Evolutionary conservation across 2,329 filamentous ascomycete genomes (phyloP).

Genomic region (Domatiomyces catenatus): DNA sequence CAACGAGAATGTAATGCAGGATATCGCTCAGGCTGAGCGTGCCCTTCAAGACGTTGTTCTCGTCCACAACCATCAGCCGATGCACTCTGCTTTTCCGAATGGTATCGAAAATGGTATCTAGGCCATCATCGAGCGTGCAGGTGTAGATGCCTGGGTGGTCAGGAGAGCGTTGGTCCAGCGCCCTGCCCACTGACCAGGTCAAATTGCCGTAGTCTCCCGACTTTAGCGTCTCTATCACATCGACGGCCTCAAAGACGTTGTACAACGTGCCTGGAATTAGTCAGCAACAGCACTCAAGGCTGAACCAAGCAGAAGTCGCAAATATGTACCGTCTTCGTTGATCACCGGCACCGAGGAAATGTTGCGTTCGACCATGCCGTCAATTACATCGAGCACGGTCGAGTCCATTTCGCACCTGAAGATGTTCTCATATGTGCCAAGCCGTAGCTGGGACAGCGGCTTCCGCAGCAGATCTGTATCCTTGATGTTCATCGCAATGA

Average conservation of each 20-base stretch:
- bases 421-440: constrained; percentile 72
- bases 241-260: constrained; percentile 95
- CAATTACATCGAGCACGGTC: constrained; percentile 85
- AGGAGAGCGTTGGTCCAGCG: constrained; percentile 29
- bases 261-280: constrained; percentile 47
- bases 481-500: constrained; percentile 87
- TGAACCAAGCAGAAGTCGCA: not conserved
- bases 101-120: constrained; percentile 93
- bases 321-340: constrained; percentile 49
- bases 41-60: constrained; percentile 69
- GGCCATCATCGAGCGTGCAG: constrained; percentile 74
- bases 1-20: constrained; percentile 78
- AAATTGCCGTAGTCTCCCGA: constrained; percentile 86
- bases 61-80: constrained; percentile 81
- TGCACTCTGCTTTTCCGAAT: constrained; percentile 91
- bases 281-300: constrained; percentile 2
- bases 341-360: constrained; percentile 92
- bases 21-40: constrained; percentile 93
- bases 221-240: constrained; percentile 92
- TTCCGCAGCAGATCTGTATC: constrained; percentile 83
- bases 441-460: constrained; percentile 63
- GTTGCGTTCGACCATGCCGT: constrained; percentile 78
- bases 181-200: constrained; percentile 71
- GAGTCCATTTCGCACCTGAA: constrained; percentile 77
- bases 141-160: constrained; percentile 96